Percentiles rank a stretch among this genome's conserved stretches.
Evolutionary conservation across 192 early-diverging fungal species (phyloP).

Genomic region (Dispira parvispora): DNA sequence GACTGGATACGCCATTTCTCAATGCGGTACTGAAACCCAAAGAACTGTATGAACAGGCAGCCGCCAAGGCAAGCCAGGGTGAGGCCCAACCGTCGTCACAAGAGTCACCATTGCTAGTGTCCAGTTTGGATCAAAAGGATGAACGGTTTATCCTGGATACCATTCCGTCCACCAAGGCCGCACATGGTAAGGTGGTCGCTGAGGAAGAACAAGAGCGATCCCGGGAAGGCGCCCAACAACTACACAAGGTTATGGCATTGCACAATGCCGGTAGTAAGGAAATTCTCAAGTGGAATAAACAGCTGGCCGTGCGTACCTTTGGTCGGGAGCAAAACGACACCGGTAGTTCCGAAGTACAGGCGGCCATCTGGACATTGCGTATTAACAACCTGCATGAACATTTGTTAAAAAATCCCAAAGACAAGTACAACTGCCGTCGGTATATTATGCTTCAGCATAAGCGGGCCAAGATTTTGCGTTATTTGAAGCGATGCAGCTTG

Average conservation of each 20-base stretch:
- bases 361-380: conserved; percentile 75
- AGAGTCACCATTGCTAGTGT: background rate
- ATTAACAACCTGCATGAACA: conserved; percentile 78
- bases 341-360: conserved; percentile 89
- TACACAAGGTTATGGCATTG: conserved; percentile 55
- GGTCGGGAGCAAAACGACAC: conserved; percentile 63
- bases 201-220: conserved; percentile 16
- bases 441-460: conserved; percentile 67
- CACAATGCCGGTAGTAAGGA: conserved; percentile 68
- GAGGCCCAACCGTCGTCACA: no score
- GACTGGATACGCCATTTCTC: conserved; percentile 26
- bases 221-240: conserved; percentile 27
- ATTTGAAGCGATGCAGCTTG: conserved; percentile 56
- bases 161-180: conserved; percentile 16
- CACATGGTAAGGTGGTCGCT: conserved; percentile 18
- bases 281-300: conserved; percentile 59
- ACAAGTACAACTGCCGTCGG: conserved; percentile 73
- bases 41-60: conserved; percentile 18
- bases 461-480: conserved; percentile 71
- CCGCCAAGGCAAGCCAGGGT: conserved; percentile 2
- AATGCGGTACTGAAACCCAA: conserved; percentile 24
- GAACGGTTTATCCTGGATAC: conserved; percentile 17
- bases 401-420: conserved; percentile 62
- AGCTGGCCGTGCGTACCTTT: conserved; percentile 57
- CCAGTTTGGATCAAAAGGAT: conserved; percentile 2